Base-by-base conservation (phyloP, 805 yeast species). In the Phaffomyces opuntiae region DNA sequence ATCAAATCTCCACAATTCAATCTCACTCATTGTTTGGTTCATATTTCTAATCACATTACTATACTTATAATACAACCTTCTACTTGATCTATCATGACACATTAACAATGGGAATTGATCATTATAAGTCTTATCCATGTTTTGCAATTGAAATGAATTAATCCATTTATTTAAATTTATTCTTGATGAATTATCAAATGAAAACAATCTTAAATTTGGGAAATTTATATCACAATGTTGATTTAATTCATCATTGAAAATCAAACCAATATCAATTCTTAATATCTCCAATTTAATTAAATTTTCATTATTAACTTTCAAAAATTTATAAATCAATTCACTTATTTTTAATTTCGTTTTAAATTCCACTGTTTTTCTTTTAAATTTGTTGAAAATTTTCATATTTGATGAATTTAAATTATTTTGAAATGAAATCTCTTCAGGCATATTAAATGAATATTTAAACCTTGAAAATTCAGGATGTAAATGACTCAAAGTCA, bases 121-220 rank as follows among this genome's bases (percentile, higher is more conserved):
- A 9, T 46, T 40, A 16, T 24, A 50, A 29, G 58, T 52, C 7
- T 40, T 36, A 2, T 16, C 8, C 19, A 19, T 6, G 33, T 34
- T 6, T 17, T 12, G 25, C 56, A 53, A 7, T 35, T 58, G 57
- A 27, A 61, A 55, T 1, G 42, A 35, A 4, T 14, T 35, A 5
- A 57, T 8, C 64, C 64, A 60, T 9, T 44, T 40, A 5, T 27
- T 11, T 43, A 55, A 40, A 29, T 48, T 50, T 1, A 49, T 17
- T 13, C 53, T 45, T 9, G 62, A 51, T 6, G 49, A 43, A 40
- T 55, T 61, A 43, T 64, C 65, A 21, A 64, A 45, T 11, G 54
- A 38, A n/a, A 63, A 42, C 21, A 60, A 24, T 29, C 56, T 53
- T 24, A 64, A 45, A 2, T 40, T 39, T 4, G 57, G 54, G 35